Percentiles rank a stretch among this genome's conserved stretches.
Evolutionary conservation across 495 filamentous ascomycete genomes (phyloP).

Genomic region (Talaromyces ruber): DNA sequence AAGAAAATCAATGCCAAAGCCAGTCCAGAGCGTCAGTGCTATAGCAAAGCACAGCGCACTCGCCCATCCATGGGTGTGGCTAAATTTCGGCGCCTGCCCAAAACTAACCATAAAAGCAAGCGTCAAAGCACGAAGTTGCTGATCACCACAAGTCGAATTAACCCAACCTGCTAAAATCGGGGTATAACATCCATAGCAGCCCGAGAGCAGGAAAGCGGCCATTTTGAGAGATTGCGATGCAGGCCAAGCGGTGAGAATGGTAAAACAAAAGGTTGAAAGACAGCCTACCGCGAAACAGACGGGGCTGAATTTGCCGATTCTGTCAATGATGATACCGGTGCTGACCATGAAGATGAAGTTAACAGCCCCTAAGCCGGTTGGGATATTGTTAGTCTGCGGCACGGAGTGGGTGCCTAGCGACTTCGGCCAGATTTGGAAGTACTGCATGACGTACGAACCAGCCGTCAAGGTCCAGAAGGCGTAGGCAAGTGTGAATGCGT

Average conservation of each 20-base stretch:
- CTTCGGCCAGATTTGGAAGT: not conserved
- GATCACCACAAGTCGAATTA: constrained; percentile 10
- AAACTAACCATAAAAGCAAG: constrained; percentile 14
- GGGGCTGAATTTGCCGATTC: not conserved
- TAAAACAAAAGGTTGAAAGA: not conserved
- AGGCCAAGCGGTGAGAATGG: constrained; percentile 11
- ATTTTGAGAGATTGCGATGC: constrained; percentile 8
- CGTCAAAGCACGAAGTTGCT: constrained; percentile 12
- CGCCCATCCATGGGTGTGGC: not conserved
- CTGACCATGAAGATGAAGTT: not conserved
- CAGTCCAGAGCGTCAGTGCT: not conserved
- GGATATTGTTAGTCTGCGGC: not conserved
- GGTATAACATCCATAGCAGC: constrained; percentile 10
- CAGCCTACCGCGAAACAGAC: not conserved
- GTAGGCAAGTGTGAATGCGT: constrained; percentile 19
- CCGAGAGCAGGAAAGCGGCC: constrained; percentile 9
- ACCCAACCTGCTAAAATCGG: constrained; percentile 13
- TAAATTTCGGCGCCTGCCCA: not conserved
- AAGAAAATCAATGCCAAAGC: not conserved
- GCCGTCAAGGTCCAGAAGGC: constrained; percentile 8
- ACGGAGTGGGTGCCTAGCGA: not conserved
- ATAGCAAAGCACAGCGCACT: not conserved
- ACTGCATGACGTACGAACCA: constrained; percentile 8
- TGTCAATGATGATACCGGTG: not conserved
- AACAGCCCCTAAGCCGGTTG: not conserved